Percentiles rank a stretch among this genome's conserved stretches.
phyloP scores from a whole-genome alignment of 192 early-diverging fungal genomes.

The Piromyces finnis region DNA sequence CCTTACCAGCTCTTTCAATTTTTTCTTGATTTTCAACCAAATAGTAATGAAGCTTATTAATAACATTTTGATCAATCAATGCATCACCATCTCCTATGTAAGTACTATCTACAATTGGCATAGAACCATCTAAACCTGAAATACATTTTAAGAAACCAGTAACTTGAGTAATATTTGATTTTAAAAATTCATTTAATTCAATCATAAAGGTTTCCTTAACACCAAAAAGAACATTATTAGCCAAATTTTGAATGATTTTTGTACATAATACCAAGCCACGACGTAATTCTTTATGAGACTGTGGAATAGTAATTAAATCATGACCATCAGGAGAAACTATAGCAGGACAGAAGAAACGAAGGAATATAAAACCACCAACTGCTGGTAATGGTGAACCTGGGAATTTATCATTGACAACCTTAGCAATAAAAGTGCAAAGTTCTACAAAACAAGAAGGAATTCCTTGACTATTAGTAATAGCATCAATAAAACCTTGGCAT shows the following conservation, averaged over 20 bases:
- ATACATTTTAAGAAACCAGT: constrained; percentile 64
- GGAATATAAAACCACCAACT: constrained; percentile 87
- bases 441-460: constrained; percentile 58
- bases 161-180: constrained; percentile 62
- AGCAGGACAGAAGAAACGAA: constrained; percentile 88
- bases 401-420: constrained; percentile 60
- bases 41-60: not conserved
- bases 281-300: constrained; percentile 49
- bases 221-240: constrained; percentile 89
- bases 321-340: constrained; percentile 82
- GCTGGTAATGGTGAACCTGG: constrained; percentile 68
- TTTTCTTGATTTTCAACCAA: not conserved
- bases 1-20: not conserved
- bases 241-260: constrained; percentile 91
- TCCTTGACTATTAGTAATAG: constrained; percentile 50
- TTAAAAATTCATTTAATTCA: constrained; percentile 73
- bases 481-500: constrained; percentile 61
- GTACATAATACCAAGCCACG: constrained; percentile 78
- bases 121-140: constrained; percentile 14
- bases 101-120: not conserved
- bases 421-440: constrained; percentile 63
- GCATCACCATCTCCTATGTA: not conserved
- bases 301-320: constrained; percentile 40
- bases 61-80: not conserved
- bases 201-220: constrained; percentile 87